A percentile compares a stretch with the other conserved stretches of the same genome.
These are phyloP conservation scores for Yamagishiella unicocca DNA, from an alignment of 139 green algal genomes.

Conservation along the genomic window DNA sequence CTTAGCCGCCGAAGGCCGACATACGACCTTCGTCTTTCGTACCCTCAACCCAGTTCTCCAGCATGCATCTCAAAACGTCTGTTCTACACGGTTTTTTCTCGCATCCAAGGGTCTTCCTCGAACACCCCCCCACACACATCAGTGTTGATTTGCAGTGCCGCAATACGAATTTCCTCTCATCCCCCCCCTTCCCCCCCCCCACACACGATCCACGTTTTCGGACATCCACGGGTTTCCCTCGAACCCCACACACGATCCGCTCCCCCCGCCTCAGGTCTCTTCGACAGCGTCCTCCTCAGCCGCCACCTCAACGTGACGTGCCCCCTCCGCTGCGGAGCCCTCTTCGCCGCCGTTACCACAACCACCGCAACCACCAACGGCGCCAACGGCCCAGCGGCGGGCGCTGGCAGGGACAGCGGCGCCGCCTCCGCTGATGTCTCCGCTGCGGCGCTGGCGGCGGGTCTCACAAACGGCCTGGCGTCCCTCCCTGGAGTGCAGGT, in stretches of 20 bases:
- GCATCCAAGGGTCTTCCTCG: no score
- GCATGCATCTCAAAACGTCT: no score
- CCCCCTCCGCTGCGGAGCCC: conserved; percentile 17
- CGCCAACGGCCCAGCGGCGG: not conserved
- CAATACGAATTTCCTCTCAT: no score
- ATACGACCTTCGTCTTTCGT: no score
- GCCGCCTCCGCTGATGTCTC: not conserved
- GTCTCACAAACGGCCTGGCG: conserved; percentile 17
- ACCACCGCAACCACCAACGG: not conserved
- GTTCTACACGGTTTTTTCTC: no score
- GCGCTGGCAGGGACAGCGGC: not conserved
- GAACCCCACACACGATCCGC: no score
- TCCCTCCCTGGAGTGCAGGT: conserved; percentile 25
- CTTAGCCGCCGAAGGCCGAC: no score
- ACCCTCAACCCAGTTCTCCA: no score
- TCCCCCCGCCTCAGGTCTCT: not conserved
- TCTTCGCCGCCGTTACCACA: conserved; percentile 3
- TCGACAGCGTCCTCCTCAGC: conserved; percentile 18
- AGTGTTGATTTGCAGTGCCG: no score
- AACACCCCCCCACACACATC: no score
- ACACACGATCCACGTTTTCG: not conserved
- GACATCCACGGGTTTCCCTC: no score
- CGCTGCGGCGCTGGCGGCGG: not conserved
- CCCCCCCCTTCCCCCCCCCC: no score
- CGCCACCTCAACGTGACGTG: conserved; percentile 27